Conservation (phyloP, 768 basidiomycete species). For the Kwoniella dejecticola region DNA sequence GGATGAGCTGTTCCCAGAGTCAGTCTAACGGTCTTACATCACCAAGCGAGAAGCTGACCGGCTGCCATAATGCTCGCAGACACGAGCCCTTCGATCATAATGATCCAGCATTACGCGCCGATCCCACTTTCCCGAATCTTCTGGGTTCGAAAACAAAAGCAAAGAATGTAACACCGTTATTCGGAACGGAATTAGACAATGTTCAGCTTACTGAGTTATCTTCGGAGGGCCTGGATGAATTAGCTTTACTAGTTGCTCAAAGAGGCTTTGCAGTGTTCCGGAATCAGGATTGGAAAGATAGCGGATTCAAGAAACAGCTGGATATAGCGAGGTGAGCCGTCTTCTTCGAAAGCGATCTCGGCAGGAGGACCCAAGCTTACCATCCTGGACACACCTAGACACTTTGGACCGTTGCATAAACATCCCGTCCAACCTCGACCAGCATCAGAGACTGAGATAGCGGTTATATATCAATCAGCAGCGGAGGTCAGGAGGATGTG, state of each 20-base stretch:
- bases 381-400: no score
- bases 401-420: constrained; percentile 27
- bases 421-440: constrained; percentile 19
- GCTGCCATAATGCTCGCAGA: no score
- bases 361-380: not conserved
- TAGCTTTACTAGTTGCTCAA: constrained; percentile 21
- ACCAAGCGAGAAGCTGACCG: no score
- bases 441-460: constrained; percentile 7
- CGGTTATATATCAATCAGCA: constrained; percentile 21
- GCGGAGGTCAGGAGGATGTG: constrained; percentile 7
- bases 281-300: constrained; percentile 22
- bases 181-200: constrained; percentile 15
- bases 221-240: constrained; percentile 19
- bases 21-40: not conserved
- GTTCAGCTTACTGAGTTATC: constrained; percentile 15
- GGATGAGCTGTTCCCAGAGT: constrained; percentile 1
- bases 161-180: constrained; percentile 12
- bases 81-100: constrained; percentile 14
- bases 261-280: constrained; percentile 22
- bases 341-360: not conserved
- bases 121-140: constrained; percentile 6
- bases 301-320: constrained; percentile 14
- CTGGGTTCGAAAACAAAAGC: not conserved
- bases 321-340: constrained; percentile 16
- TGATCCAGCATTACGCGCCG: constrained; percentile 16